A percentile compares a stretch with the other conserved stretches of the same genome.
Conservation (phyloP, 495 filamentous ascomycete genomes). For the Xylaria bambusicola region DNA sequence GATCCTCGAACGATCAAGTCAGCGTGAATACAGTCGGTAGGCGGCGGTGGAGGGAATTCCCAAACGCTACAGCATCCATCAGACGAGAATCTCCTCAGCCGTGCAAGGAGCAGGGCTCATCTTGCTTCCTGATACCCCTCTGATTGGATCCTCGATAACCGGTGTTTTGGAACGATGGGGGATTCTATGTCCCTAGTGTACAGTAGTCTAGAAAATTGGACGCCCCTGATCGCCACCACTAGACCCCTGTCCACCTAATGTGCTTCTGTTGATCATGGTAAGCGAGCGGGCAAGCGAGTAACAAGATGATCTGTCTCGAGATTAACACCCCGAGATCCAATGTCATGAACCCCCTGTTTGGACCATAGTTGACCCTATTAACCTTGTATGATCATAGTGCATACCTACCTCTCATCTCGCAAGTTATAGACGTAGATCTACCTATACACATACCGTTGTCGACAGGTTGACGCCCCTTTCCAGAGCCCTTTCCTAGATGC, state of each 20-base stretch:
- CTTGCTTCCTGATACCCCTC: background rate
- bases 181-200: background rate
- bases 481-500: too few relatives aligned
- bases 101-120: background rate
- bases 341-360: background rate
- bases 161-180: conserved; percentile 1
- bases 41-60: too few relatives aligned
- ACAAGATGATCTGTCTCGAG: background rate
- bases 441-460: too few relatives aligned
- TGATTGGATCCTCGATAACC: conserved; percentile 11
- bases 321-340: background rate
- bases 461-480: too few relatives aligned
- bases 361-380: too few relatives aligned
- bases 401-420: too few relatives aligned
- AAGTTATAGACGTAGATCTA: too few relatives aligned
- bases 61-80: too few relatives aligned
- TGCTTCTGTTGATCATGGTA: background rate
- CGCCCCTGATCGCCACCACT: conserved; percentile 10
- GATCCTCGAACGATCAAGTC: too few relatives aligned
- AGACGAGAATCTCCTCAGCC: background rate
- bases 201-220: background rate
- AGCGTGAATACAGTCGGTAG: too few relatives aligned
- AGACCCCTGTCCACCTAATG: background rate
- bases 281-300: background rate
- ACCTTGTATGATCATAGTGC: too few relatives aligned